Evolutionary conservation across 2,329 filamentous ascomycete species (phyloP).

Genomic region (Fusarium virguliforme): DNA sequence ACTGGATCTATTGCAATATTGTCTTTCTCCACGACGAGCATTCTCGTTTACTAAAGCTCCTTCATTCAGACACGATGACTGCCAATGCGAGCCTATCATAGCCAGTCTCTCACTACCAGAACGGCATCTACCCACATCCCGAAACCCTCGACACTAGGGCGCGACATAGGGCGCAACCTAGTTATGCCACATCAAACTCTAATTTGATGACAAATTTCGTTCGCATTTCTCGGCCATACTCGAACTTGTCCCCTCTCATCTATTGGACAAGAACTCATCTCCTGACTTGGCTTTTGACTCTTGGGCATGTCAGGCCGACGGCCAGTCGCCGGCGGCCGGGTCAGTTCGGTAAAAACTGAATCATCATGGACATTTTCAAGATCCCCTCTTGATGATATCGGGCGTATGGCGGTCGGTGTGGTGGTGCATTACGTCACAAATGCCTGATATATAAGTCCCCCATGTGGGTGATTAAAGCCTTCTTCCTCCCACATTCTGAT

Average conservation of each 20-base stretch:
- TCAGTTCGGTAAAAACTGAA: neutral
- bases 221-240: neutral
- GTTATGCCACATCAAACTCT: neutral
- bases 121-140: neutral
- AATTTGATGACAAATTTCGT: neutral
- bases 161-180: neutral
- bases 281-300: neutral
- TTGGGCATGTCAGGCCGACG: neutral
- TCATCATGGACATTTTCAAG: neutral
- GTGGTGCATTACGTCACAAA: neutral
- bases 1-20: too few relatives aligned
- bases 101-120: too few relatives aligned
- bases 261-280: neutral
- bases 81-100: too few relatives aligned
- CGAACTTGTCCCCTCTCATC: neutral
- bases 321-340: neutral
- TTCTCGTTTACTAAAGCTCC: too few relatives aligned
- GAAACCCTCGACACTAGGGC: neutral
- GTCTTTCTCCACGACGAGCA: too few relatives aligned
- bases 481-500: neutral
- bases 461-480: neutral
- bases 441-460: neutral
- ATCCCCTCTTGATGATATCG: neutral
- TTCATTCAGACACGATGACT: too few relatives aligned
- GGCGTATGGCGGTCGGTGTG: neutral